Percentiles rank a stretch among this genome's conserved stretches.
Evolutionary conservation across 129 eudicot species (phyloP).

Genomic region (Chrysanthemum makinoi): DNA sequence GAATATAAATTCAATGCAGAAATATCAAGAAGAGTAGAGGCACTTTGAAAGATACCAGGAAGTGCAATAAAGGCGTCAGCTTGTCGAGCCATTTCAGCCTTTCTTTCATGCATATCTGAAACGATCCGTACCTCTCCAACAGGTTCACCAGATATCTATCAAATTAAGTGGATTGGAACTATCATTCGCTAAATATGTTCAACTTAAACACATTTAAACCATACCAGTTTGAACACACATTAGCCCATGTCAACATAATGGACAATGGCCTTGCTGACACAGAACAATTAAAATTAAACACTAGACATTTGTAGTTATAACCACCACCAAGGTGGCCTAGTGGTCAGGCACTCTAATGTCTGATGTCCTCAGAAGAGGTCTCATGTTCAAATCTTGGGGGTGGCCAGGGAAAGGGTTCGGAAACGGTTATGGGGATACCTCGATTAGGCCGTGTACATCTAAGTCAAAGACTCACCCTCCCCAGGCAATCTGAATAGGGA

Average conservation of each 20-base stretch:
- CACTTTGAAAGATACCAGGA: conserved; percentile 53
- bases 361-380: too few species aligned
- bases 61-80: conserved; percentile 95
- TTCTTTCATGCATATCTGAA: conserved; percentile 97
- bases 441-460: too few species aligned
- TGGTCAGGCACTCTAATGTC: too few species aligned
- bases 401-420: too few species aligned
- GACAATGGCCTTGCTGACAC: background rate
- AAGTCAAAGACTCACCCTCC: too few species aligned
- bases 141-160: conserved; percentile 82
- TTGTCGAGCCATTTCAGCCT: conserved; percentile 91
- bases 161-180: conserved; percentile 16
- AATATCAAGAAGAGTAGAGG: conserved; percentile 16
- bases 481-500: too few species aligned
- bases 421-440: too few species aligned
- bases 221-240: background rate
- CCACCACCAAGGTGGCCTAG: too few species aligned
- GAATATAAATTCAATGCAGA: conserved; percentile 5
- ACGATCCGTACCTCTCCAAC: conserved; percentile 87
- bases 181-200: background rate
- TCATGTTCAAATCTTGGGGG: too few species aligned
- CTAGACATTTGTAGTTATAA: background rate
- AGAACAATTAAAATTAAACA: background rate
- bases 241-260: too few species aligned
- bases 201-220: background rate